Base-by-base conservation (phyloP, 225 moss, liverwort and hornwort species). In the Physcomitrium patens region DNA sequence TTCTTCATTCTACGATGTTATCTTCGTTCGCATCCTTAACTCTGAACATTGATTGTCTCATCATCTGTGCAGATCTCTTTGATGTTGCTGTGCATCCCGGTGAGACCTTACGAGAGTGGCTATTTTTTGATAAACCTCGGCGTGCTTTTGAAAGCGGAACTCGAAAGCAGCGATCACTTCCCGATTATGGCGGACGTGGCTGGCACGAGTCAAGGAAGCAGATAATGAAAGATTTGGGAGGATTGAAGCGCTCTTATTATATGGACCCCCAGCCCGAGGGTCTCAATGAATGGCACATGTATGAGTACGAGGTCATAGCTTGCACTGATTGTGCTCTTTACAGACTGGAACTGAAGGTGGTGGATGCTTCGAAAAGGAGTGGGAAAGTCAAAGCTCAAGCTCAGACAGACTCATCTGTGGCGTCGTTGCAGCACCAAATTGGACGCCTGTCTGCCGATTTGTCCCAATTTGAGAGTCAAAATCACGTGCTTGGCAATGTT, bases 131-230 rank as follows among this genome's bases (percentile, higher is more conserved):
- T 79, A 89, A 89, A 65, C 88, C 88, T 18, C 83, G 88, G 57
- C 88, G 85, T 60, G 88, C 88, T 4, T 89, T 85, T 68, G 88
- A 89, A 78, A 89, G 85, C 24, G 88, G 88, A 49, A 89, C 88
- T 26, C 70, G 88, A 44, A 89, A 89, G 55, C 88, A 89, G 74
- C 76, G 88, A 31, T 86, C 88, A 0, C 65, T 89, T 0, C 88
- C 88, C 10, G 88, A 89, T 64, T 89, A 89, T 9, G 88, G 88
- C 9, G 88, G 88, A 12, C 85, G 88, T 24, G 88, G 88, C 48
- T 89, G 88, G 88, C 88, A 89, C 68, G 88, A 89, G 71, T 89
- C 88, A 0, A 71, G 88, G 64, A 89, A 89, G 79, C 88, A 89
- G 71, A 85, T 89, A 54, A 89, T 89, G 88, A 89, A 89, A 64